Evolutionary conservation across 768 basidiomycete genomes (phyloP).

Genomic region (Baorangia bicolor): DNA sequence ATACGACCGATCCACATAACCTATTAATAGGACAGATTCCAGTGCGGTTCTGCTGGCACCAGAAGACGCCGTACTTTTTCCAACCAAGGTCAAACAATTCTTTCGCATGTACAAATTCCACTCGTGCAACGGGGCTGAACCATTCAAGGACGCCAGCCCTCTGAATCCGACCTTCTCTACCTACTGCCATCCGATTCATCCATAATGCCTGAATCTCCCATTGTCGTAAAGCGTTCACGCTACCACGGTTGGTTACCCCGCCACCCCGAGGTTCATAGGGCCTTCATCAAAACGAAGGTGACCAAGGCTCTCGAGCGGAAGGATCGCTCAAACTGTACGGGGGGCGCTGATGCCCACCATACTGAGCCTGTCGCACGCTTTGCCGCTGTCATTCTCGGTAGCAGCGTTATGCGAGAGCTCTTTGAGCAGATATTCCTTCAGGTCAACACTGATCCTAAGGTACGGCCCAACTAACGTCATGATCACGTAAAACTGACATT

Average conservation of each 20-base stretch:
- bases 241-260: constrained; percentile 6
- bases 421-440: background rate
- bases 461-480: background rate
- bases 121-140: background rate
- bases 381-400: background rate
- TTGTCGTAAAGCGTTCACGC: background rate
- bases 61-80: background rate
- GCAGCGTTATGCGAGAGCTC: background rate
- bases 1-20: too few relatives aligned
- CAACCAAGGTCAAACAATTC: background rate
- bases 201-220: background rate
- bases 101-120: background rate
- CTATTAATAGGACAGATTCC: too few relatives aligned
- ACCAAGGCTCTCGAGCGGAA: background rate
- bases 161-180: background rate
- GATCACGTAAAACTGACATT: background rate
- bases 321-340: too few relatives aligned
- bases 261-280: background rate
- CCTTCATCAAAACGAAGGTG: background rate
- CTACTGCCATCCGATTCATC: background rate
- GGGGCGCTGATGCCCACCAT: background rate
- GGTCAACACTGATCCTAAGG: constrained; percentile 4
- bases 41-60: too few relatives aligned
- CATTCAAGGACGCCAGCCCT: background rate
- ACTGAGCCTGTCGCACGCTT: background rate